Base-by-base conservation (phyloP, 2,329 filamentous ascomycete genomes). In the Fusarium coffeatum region DNA sequence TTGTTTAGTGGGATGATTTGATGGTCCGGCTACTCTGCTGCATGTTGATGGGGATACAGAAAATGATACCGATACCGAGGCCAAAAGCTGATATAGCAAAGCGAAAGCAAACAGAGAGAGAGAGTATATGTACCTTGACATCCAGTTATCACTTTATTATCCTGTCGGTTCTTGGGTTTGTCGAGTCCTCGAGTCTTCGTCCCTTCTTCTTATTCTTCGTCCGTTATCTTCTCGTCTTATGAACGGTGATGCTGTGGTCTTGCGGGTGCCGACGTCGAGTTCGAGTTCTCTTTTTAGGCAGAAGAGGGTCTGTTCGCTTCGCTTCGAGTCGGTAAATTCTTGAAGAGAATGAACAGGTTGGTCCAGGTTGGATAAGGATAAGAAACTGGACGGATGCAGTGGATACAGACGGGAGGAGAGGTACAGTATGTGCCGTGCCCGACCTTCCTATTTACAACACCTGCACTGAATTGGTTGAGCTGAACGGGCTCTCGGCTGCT, bases 291-390 rank as follows among this genome's bases (percentile, higher is more conserved):
- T 72, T 73, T 56, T 72, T 73, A 73, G 72, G 72, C 72, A 74
- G 72, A 74, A 74, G 68, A 58, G 62, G 62, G 62, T 53, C 60
- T 56, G 68, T 60, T 55, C 68, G 65, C 68, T 70, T 74, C 60
- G 67, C 55, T 65, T 74, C 61, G 54, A 65, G 61, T 66, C 62
- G 68, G 69, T 70, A 74, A 74, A 73, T 73, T 70, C 65, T 68
- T 61, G 43, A 63, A 68, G 65, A 41, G 46, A 63, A 68, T 61
- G 68, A 43, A 69, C 49, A 61, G 61, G 55, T 57, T 71, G 61
- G 55, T 57, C 68, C 56, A 53, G 65, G 55, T 58, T 71, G 70
- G 68, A 74, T 65, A 55, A 53, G 64, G 72, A 74, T 55, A 65
- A 66, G 61, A 37, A 37, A 49, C 37, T 48, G 57, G 58, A 66